Evolutionary conservation across 352 stramenopile species (phyloP).

Genomic region (Peronosclerospora sorghi): DNA sequence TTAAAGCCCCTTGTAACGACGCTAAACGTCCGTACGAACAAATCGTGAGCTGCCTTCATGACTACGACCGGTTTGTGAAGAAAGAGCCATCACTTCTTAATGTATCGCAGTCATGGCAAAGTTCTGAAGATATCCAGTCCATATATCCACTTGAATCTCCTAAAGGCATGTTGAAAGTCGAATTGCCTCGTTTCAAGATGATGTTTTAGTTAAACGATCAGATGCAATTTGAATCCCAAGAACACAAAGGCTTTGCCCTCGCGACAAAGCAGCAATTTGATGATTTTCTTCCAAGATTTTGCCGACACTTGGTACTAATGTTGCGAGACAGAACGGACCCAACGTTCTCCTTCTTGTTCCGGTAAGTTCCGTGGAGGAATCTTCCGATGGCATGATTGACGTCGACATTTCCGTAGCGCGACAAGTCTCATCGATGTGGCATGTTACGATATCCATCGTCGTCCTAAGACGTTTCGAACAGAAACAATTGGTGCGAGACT

Average conservation of each 20-base stretch:
- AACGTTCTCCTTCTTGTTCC: constrained; percentile 27
- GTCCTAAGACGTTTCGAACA: too few species aligned
- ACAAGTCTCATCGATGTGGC: constrained; percentile 8
- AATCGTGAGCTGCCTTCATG: constrained; percentile 3
- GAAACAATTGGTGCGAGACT: constrained; percentile 21
- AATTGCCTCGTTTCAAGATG: constrained; percentile 26
- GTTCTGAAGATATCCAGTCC: constrained; percentile 29
- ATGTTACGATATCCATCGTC: too few species aligned
- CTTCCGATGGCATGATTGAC: constrained; percentile 10
- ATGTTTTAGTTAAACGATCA: constrained; percentile 19
- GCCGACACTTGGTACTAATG: constrained; percentile 25
- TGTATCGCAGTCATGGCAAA: constrained; percentile 14
- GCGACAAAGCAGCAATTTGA: constrained; percentile 25
- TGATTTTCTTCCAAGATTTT: constrained; percentile 29
- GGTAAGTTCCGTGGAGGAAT: constrained; percentile 13
- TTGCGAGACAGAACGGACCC: constrained; percentile 6
- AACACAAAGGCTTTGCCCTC: constrained; percentile 36
- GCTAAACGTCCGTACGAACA: constrained; percentile 3
- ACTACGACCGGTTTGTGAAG: constrained; percentile 21
- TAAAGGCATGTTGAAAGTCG: background rate
- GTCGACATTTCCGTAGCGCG: constrained; percentile 7
- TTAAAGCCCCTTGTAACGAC: constrained; percentile 25
- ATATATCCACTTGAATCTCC: constrained; percentile 22
- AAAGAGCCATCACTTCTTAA: constrained; percentile 1
- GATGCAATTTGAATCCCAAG: constrained; percentile 16